Base-by-base conservation (phyloP, 2,329 filamentous ascomycete species). In the Fusarium anguioides region DNA sequence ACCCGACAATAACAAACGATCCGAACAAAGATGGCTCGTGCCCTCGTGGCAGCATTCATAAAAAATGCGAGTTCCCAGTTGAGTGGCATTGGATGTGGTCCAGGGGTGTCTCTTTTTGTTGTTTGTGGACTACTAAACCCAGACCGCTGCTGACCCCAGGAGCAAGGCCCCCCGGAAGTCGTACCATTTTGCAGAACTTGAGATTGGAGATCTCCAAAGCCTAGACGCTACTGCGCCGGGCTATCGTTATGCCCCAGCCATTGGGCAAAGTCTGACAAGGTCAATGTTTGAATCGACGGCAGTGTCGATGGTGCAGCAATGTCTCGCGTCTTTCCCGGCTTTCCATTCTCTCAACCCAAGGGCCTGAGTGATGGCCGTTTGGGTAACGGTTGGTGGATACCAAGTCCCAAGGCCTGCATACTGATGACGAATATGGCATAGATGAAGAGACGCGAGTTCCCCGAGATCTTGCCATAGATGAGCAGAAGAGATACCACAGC, bases 201-300 rank as follows among this genome's bases (percentile, higher is more conserved):
- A 73, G 70, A 73, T 73, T 73, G 67, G 71, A 73, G 71, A 73
- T 73, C 71, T 73, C 71, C 67, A 69, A 71, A 69, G 61, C 58
- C 62, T 52, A 60, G 62, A 40, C 70, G 68, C 71, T 73, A 72
- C 70, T 72, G 64, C 68, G 56, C 60, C 59, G 48, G 65, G 60
- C 61, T 67, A 73, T 72, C 57, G 66, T 67, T 61, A 67, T 64
- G 51, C 64, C 66, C 68, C 64, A 57, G 53, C 68, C 58, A 58
- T 70, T 66, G 68, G 68, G 64, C 55, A 70, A 68, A 56, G 52
- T 44, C 51, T 66, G 68, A 64, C 60, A 59, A 62, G 50, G 37
- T 45, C 40, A 41, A 46, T 54, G 54, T 63, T 53, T 51, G 64
- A 53, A 68, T 59, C 58, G 51, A 68, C 40, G 45, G 64, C 40